A percentile compares a stretch with the other conserved stretches of the same genome.
Conservation (phyloP, 2,329 filamentous ascomycete species). For the Calonectria multiphialidica region DNA sequence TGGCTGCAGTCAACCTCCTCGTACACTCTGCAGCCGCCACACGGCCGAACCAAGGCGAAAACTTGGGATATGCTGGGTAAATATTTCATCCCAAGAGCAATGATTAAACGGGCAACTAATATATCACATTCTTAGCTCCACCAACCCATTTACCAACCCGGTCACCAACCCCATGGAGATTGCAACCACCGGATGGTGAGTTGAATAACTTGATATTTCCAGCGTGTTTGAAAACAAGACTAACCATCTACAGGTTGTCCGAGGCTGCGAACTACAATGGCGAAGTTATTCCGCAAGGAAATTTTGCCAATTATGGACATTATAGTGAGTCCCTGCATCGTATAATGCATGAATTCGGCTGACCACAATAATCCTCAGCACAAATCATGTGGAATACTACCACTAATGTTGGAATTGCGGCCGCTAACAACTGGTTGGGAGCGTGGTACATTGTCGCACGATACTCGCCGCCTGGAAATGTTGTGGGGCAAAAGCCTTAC, state of each 20-base stretch:
- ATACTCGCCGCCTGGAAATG: slow-evolving; percentile 49
- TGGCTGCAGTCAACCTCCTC: slow-evolving; percentile 32
- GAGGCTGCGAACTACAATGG: slow-evolving; percentile 35
- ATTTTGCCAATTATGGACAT: slow-evolving; percentile 42
- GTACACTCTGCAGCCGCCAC: slow-evolving; percentile 20
- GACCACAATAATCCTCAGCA: slow-evolving; percentile 23
- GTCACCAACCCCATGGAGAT: slow-evolving; percentile 29
- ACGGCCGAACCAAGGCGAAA: slow-evolving; percentile 36
- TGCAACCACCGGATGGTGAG: slow-evolving; percentile 34
- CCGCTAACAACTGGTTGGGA: slow-evolving; percentile 42
- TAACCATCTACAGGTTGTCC: slow-evolving; percentile 20
- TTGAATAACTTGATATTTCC: rapidly evolving
- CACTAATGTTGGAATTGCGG: slow-evolving; percentile 48
- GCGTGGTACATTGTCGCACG: slow-evolving; percentile 49
- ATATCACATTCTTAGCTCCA: not conserved
- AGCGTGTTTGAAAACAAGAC: rapidly evolving
- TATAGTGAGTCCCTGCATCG: slow-evolving; percentile 34
- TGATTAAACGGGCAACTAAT: not conserved
- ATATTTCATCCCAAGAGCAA: not conserved
- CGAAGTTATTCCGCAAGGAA: slow-evolving; percentile 36
- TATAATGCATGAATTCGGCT: rapidly evolving
- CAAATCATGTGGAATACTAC: slow-evolving; percentile 48
- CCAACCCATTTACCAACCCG: slow-evolving; percentile 9
- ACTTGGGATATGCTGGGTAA: slow-evolving; percentile 34
- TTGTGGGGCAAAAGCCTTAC: slow-evolving; percentile 45